Evolutionary conservation across 2,329 filamentous ascomycete species (phyloP).

Genomic region (Ploettnerulaceae sp.): DNA sequence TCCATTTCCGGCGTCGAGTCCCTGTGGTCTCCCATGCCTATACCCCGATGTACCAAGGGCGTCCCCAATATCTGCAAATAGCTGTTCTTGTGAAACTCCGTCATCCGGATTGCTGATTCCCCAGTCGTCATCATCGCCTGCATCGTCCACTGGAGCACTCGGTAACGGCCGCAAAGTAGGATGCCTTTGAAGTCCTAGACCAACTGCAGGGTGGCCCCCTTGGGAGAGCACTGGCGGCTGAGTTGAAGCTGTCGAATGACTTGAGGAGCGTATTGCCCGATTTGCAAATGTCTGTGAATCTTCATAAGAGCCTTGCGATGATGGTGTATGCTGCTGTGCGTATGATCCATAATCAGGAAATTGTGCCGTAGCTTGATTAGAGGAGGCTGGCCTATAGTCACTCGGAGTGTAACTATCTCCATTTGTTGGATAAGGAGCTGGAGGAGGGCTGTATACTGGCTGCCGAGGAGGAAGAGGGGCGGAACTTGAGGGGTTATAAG

Average conservation of each 20-base stretch:
- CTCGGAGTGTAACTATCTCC: constrained; percentile 24
- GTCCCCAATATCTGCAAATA: constrained; percentile 35
- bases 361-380: constrained; percentile 18
- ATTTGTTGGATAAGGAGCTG: constrained; percentile 28
- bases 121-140: constrained; percentile 29
- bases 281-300: constrained; percentile 22
- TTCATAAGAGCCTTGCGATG: constrained; percentile 20
- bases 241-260: constrained; percentile 15
- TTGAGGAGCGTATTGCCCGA: constrained; percentile 24
- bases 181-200: constrained; percentile 30
- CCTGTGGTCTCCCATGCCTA: constrained; percentile 16
- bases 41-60: constrained; percentile 27
- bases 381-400: constrained; percentile 23
- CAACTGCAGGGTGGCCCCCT: constrained; percentile 9
- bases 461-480: constrained; percentile 25
- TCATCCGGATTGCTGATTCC: constrained; percentile 25
- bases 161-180: constrained; percentile 34
- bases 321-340: constrained; percentile 14
- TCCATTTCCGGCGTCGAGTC: constrained; percentile 37
- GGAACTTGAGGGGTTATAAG: constrained; percentile 26
- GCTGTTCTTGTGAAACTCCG: constrained; percentile 32
- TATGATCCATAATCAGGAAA: constrained; percentile 27
- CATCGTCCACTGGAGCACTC: constrained; percentile 28
- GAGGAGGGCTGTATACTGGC: constrained; percentile 23
- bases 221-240: constrained; percentile 17